Conservation (phyloP, 2,329 filamentous ascomycete genomes). For the Fusarium compactum region DNA sequence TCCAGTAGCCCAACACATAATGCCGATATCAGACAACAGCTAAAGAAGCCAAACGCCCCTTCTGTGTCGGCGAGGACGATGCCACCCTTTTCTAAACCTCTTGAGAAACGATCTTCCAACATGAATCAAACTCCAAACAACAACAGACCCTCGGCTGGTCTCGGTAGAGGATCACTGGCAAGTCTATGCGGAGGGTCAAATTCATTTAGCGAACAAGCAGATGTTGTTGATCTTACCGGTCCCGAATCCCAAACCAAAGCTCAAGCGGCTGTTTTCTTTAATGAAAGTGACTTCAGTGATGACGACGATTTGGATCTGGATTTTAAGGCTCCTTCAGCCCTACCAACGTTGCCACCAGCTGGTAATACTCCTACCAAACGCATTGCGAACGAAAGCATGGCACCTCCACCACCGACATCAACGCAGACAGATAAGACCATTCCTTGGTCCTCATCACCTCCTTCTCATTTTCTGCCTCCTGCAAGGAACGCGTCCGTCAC, state of each 20-base stretch:
- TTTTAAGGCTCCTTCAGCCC: conserved; percentile 69
- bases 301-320: conserved; percentile 81
- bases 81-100: conserved; percentile 44
- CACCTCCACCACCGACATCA: conserved; percentile 47
- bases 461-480: conserved; percentile 60
- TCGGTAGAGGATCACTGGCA: conserved; percentile 49
- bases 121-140: conserved; percentile 42
- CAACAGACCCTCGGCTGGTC: conserved; percentile 17
- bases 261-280: conserved; percentile 67
- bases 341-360: conserved; percentile 53
- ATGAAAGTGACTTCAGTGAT: conserved; percentile 88
- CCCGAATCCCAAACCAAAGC: conserved; percentile 47
- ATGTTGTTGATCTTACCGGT: conserved; percentile 53
- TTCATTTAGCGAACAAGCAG: conserved; percentile 57
- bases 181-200: conserved; percentile 60
- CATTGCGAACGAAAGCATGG: conserved; percentile 43
- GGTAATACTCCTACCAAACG: conserved; percentile 35
- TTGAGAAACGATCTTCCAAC: conserved; percentile 51
- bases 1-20: conserved; percentile 66
- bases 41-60: conserved; percentile 59
- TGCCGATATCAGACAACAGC: conserved; percentile 63
- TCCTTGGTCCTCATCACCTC: conserved; percentile 79
- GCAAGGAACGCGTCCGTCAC: conserved; percentile 26
- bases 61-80: conserved; percentile 57
- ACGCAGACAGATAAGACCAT: conserved; percentile 53